Evolutionary conservation across 805 yeast genomes (phyloP), one percentile per base, ranked within the genome.

Genomic region (Myxozyma neotropica): DNA sequence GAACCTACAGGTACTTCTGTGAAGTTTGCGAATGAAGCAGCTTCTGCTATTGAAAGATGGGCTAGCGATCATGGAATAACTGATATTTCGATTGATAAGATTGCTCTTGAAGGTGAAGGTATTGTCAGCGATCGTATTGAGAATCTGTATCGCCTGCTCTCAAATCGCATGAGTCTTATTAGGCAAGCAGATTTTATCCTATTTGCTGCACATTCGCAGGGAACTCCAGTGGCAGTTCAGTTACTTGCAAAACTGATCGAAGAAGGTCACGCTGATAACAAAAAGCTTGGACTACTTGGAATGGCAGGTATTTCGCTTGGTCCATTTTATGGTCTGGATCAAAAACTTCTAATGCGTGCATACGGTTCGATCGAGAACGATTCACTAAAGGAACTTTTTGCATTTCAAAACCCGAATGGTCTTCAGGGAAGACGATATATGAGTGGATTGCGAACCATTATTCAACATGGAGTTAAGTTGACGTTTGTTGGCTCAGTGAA

Each of bases 271-370:
- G 69, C 77, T 1, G 72, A 74, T 45, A 68, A 68, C 36, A 75
- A 73, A 54, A 72, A 81, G 19, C 79, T 92, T 13, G 89, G 94
- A 0, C 76, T 93, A 19, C 74, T 93, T 50, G 93, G 92, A 2
- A 93, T 93, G 99, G 98, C 98, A 0, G 98, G 98, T 0, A 83
- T 92, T 24, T 89, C 91, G 68, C 84, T 89, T 70, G 99, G 99
- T 0, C 99, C 99, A 1, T 88, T 89, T 70, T 89, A 84, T 66
- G 97, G 97, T 0, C 83, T 84, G 67, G 98, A 94, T 70, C 91
- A 89, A 71, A 84, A 85, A 8, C 75, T 91, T 24, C 82, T 92
- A 62, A 86, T 93, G 73, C 81, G 91, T 65, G 97, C 97, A 0
- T 91, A 91, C 69, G 86, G 95, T 0, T 85, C 96, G 0, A 87